Evolutionary conservation across 2,329 filamentous ascomycete species (phyloP).

Genomic region (Aureobasidium sp.): DNA sequence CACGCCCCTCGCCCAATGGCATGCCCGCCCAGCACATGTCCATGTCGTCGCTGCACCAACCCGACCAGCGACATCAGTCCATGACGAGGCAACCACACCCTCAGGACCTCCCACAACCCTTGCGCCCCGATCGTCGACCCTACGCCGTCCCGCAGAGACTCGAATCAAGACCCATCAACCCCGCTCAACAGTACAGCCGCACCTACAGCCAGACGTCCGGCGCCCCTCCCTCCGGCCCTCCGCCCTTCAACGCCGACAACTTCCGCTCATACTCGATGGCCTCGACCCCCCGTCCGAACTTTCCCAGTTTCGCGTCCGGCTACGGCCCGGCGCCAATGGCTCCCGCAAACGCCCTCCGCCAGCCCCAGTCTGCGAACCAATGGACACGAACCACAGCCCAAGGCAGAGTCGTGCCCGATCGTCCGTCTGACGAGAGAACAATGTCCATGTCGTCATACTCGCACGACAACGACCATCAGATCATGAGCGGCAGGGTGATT

Average conservation of each 20-base stretch:
- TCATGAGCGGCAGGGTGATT: constrained; percentile 87
- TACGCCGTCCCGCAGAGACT: constrained; percentile 67
- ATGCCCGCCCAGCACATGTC: too few relatives aligned
- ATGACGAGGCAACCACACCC: constrained; percentile 46
- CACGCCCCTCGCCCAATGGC: too few relatives aligned
- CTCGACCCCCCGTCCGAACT: constrained; percentile 62
- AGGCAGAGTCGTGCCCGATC: constrained; percentile 82
- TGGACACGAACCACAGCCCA: constrained; percentile 80
- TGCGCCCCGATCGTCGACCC: constrained; percentile 58
- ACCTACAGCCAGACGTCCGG: too few relatives aligned
- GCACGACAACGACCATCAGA: constrained; percentile 75
- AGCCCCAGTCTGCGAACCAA: constrained; percentile 62
- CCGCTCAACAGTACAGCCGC: constrained; percentile 40
- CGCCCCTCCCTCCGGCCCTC: constrained; percentile 41
- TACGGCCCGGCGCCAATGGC: constrained; percentile 51
- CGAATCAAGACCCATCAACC: too few relatives aligned
- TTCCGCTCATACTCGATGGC: constrained; percentile 94
- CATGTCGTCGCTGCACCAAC: too few relatives aligned
- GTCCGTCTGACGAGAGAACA: constrained; percentile 74
- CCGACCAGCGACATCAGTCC: too few relatives aligned
- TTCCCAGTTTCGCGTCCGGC: too few relatives aligned
- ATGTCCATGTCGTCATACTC: constrained; percentile 92
- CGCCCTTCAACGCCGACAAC: constrained; percentile 73
- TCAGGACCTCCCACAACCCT: constrained; percentile 54
- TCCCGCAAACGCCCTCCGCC: constrained; percentile 69